Percentiles rank a stretch among this genome's conserved stretches.
These are phyloP conservation scores for Forsythia suspensa DNA, from an alignment of 257 asterid genomes.

Conservation along the genomic window DNA sequence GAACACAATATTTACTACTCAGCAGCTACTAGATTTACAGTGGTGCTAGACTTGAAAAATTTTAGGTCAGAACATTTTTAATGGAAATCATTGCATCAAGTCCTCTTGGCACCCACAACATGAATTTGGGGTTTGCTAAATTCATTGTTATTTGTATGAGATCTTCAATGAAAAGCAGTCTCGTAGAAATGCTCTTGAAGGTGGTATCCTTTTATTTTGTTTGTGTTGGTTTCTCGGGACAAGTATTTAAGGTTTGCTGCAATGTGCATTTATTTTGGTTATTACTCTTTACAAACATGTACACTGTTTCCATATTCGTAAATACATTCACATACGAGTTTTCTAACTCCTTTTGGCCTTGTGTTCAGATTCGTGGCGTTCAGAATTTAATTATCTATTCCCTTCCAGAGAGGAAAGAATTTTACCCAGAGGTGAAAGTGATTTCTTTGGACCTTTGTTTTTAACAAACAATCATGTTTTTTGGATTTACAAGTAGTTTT, in stretches of 20 bases:
- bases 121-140: too few relatives aligned
- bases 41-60: too few relatives aligned
- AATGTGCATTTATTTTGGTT: too few relatives aligned
- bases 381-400: conserved; percentile 77
- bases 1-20: neutral
- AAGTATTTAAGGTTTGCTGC: too few relatives aligned
- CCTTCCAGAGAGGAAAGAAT: conserved; percentile 91
- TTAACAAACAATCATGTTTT: neutral
- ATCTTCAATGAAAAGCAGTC: neutral
- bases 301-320: neutral
- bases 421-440: conserved; percentile 81
- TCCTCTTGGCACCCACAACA: neutral
- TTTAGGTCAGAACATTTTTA: too few relatives aligned
- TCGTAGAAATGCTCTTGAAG: neutral
- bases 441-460: neutral
- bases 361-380: conserved; percentile 74
- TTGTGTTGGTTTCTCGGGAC: neutral
- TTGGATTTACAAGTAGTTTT: conserved; percentile 1
- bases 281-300: neutral
- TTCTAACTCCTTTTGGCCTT: neutral
- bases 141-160: neutral
- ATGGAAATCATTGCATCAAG: neutral
- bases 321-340: neutral
- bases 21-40: neutral
- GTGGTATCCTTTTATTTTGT: neutral